phyloP scores from a whole-genome alignment of 148 eudicot genomes.

The Beta vulgaris region DNA sequence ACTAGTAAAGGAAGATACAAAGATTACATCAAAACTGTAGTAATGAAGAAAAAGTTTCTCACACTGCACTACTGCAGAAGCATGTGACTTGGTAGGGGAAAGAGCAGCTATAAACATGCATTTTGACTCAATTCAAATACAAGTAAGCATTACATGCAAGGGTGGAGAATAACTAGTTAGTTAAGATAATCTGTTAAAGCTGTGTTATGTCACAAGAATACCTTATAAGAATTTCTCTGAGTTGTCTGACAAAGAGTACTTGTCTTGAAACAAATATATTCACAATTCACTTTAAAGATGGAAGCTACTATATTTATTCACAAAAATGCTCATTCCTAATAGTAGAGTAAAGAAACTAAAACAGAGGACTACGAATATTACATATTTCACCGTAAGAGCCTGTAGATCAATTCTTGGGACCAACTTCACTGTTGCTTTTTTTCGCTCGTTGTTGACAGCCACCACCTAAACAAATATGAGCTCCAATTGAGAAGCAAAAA shows the following conservation, averaged over 20 bases:
- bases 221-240: no score
- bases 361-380: constrained; percentile 30
- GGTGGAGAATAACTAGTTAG: not conserved
- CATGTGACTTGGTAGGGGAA: not conserved
- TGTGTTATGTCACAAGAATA: not conserved
- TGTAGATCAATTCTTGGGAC: constrained; percentile 89
- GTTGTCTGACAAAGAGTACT: not conserved
- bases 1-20: not conserved
- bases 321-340: constrained; percentile 1
- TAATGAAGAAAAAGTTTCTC: not conserved
- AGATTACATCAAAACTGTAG: not conserved
- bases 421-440: constrained; percentile 86
- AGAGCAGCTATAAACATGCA: not conserved
- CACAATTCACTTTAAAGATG: not conserved
- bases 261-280: not conserved
- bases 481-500: constrained; percentile 12
- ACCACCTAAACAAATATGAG: constrained; percentile 51
- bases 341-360: not conserved
- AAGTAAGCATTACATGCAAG: not conserved
- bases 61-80: not conserved
- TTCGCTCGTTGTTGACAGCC: constrained; percentile 55
- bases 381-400: constrained; percentile 79
- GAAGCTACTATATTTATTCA: not conserved
- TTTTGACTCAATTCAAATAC: not conserved
- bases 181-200: not conserved